Evolutionary conservation across 1,284 basidiomycete species (phyloP).

Genomic region (Pseudozyma hubeiensis): DNA sequence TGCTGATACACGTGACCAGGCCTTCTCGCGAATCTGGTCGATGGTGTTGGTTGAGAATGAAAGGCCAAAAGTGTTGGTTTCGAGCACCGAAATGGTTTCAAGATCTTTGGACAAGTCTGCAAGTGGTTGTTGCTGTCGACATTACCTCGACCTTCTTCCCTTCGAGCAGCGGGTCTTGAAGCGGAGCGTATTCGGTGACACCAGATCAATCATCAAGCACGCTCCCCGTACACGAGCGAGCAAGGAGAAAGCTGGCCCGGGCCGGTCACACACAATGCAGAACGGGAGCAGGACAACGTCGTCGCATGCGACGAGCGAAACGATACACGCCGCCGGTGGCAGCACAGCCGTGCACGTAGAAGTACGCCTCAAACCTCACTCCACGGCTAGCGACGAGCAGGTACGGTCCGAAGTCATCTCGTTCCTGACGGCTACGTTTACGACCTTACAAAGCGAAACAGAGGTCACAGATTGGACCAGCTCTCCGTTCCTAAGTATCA

Average conservation of each 20-base stretch:
- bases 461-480: constrained; percentile 77
- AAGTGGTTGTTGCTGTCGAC: too few species aligned
- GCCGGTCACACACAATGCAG: constrained; percentile 15
- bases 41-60: background rate
- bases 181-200: too few species aligned
- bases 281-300: constrained; percentile 7
- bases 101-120: too few species aligned
- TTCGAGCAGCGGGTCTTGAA: too few species aligned
- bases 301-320: constrained; percentile 3
- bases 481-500: constrained; percentile 75
- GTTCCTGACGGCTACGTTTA: constrained; percentile 15
- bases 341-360: constrained; percentile 37
- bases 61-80: background rate
- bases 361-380: constrained; percentile 28
- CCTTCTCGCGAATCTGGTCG: background rate
- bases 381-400: constrained; percentile 22
- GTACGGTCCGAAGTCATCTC: constrained; percentile 12
- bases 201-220: too few species aligned
- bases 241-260: background rate
- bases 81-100: too few species aligned
- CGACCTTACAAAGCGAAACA: constrained; percentile 75
- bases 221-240: background rate
- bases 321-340: background rate
- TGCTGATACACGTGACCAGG: background rate
- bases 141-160: too few species aligned